phyloP scores from a whole-genome alignment of 345 rosid species.

The Cardamine chenopodiifolia region DNA sequence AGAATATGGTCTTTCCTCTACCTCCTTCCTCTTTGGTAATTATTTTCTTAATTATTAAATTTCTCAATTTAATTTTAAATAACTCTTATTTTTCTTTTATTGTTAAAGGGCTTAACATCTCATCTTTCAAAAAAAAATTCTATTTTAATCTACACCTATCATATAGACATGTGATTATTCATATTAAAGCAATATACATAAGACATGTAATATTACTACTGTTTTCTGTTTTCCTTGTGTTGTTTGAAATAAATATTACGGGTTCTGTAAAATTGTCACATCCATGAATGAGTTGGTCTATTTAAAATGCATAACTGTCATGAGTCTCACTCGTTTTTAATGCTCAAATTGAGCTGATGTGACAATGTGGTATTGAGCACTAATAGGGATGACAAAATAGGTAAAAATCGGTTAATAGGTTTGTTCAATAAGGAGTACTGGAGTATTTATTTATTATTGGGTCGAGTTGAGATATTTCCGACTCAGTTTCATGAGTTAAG shows the following conservation, averaged over 20 bases:
- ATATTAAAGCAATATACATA: constrained; percentile 31
- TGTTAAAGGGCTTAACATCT: too few species aligned
- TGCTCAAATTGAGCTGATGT: constrained; percentile 18
- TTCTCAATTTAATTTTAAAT: background rate
- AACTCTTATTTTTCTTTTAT: background rate
- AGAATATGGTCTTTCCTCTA: constrained; percentile 70
- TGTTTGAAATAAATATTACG: constrained; percentile 26
- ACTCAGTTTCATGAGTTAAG: background rate
- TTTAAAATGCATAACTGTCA: background rate
- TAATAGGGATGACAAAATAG: background rate
- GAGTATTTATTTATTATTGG: background rate
- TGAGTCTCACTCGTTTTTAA: background rate
- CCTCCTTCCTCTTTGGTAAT: constrained; percentile 72
- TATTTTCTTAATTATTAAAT: background rate
- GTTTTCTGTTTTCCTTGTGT: constrained; percentile 14
- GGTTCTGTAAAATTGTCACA: constrained; percentile 34
- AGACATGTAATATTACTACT: constrained; percentile 32
- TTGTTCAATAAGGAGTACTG: constrained; percentile 19
- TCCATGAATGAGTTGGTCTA: constrained; percentile 24
- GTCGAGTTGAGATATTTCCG: background rate
- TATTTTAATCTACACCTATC: background rate
- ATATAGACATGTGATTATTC: constrained; percentile 27
- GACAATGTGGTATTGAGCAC: constrained; percentile 27
- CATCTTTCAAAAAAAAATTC: background rate
- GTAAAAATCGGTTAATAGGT: constrained; percentile 4